These are phyloP conservation scores for Polytrichum commune DNA, from an alignment of 225 moss, liverwort and hornwort genomes.

Conservation along the genomic window DNA sequence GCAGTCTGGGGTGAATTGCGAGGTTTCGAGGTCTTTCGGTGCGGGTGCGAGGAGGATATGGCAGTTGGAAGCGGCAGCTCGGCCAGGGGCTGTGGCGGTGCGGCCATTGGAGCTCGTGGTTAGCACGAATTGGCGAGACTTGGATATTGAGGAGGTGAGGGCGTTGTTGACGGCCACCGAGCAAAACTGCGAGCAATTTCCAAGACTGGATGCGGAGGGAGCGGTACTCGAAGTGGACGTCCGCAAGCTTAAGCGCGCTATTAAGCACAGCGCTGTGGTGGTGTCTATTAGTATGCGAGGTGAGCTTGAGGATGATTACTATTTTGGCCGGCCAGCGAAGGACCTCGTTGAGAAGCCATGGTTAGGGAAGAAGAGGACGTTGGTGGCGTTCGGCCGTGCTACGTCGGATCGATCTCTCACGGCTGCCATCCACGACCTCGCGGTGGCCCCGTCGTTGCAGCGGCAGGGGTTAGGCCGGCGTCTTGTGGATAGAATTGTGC, in stretches of 20 bases:
- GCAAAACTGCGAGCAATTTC: conserved; percentile 89
- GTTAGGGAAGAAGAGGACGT: conserved; percentile 25
- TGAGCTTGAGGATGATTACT: conserved; percentile 45
- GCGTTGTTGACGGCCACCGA: conserved; percentile 58
- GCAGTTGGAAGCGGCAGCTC: conserved; percentile 1
- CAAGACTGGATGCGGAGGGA: conserved; percentile 51
- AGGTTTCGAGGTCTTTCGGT: not conserved
- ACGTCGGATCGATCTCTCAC: conserved; percentile 79
- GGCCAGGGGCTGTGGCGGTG: conserved; percentile 2
- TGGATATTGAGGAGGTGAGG: conserved; percentile 67
- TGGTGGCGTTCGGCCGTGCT: conserved; percentile 87
- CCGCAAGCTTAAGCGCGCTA: conserved; percentile 68
- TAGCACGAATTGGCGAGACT: conserved; percentile 41
- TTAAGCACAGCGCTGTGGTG: conserved; percentile 76
- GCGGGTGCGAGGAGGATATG: not conserved
- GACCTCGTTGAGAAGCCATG: conserved; percentile 3
- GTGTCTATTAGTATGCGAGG: conserved; percentile 60
- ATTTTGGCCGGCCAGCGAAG: conserved; percentile 26
- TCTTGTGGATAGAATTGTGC: conserved; percentile 69
- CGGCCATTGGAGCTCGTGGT: conserved; percentile 26
- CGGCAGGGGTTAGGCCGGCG: conserved; percentile 68
- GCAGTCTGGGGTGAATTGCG: too few relatives aligned
- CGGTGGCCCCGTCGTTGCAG: conserved; percentile 81
- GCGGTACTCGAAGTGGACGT: conserved; percentile 55
- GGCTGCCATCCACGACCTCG: conserved; percentile 91